Base-by-base conservation (phyloP, 2,329 filamentous ascomycete species). In the Calonectria ilicicola region DNA sequence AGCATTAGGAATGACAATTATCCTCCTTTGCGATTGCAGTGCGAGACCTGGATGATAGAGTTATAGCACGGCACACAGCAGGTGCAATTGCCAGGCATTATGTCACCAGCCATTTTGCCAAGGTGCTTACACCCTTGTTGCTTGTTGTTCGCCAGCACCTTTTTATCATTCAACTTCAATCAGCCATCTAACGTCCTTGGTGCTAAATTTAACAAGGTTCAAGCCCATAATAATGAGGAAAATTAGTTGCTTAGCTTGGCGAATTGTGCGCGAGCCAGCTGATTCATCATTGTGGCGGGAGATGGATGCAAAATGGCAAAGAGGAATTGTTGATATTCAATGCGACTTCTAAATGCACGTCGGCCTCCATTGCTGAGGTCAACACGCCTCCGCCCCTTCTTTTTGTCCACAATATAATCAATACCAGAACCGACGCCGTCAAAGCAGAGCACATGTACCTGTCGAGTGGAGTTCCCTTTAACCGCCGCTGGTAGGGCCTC, bases 391-490 rank as follows among this genome's bases (percentile, higher is more conserved):
- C 27, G 29, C 46, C 42, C 23, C 49, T 40, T 40, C 46, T 29
- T 73, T 69, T 72, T 68, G 32, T 51, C 42, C 5, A 32, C 23
- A 56, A 46, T 62, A 69, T 47, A 67, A 72, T 51, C 60, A 53
- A 66, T 32, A 53, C 71, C 56, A 70, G 40, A 77, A 77, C 72
- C 73, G 69, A 79, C 78, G 78, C 77, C 78, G 73, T 74, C 65
- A 67, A 71, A 76, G 23, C 42, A 65, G 42, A 71, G 60, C 46
- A 66, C 32, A 65, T 44, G 74, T 76, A 73, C 47, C 72, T 74
- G 70, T 78, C 78, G 79, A 80, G 79, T 79, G 77, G 67, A 79
- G 75, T 77, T 74, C 67, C 75, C 77, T 75, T 67, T 74, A 73
- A 68, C 65, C 73, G 71, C 70, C 70, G 65, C 66, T 56, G 65